These are phyloP conservation scores for Suillus tomentosus DNA, from an alignment of 768 basidiomycete species.

Conservation along the genomic window DNA sequence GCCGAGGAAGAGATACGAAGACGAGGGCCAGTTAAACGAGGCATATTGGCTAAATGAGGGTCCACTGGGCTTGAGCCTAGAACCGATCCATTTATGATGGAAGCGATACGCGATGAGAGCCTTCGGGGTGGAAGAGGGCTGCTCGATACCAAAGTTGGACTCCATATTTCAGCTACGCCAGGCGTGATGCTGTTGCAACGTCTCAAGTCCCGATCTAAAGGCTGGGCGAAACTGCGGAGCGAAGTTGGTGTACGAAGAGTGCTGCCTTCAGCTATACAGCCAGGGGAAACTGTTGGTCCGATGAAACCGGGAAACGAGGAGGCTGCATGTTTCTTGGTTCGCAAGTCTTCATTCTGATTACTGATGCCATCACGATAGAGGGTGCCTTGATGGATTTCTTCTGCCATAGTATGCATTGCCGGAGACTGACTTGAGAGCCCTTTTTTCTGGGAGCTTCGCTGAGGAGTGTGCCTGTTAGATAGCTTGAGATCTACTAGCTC, in stretches of 20 bases:
- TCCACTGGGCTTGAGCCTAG: background rate
- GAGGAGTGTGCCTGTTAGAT: constrained; percentile 1
- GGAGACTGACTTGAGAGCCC: background rate
- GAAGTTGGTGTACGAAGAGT: background rate
- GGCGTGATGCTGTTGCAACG: background rate
- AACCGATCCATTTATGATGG: background rate
- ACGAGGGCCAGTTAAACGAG: background rate
- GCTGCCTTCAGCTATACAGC: background rate
- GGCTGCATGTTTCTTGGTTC: background rate
- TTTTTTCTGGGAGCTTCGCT: background rate
- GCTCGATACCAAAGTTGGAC: background rate
- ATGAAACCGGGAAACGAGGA: background rate
- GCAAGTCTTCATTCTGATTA: constrained; percentile 2
- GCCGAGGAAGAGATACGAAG: constrained; percentile 1
- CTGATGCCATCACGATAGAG: background rate
- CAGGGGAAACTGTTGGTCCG: background rate
- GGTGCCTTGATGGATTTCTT: background rate
- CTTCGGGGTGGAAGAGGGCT: background rate
- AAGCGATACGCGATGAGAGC: background rate
- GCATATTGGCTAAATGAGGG: background rate
- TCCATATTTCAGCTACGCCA: background rate
- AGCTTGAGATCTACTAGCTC: background rate
- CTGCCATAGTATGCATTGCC: background rate
- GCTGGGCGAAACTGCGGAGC: background rate
- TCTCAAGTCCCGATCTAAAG: background rate